phyloP scores from a whole-genome alignment of 192 early-diverging fungal genomes.

The Backusella mclennaniae region DNA sequence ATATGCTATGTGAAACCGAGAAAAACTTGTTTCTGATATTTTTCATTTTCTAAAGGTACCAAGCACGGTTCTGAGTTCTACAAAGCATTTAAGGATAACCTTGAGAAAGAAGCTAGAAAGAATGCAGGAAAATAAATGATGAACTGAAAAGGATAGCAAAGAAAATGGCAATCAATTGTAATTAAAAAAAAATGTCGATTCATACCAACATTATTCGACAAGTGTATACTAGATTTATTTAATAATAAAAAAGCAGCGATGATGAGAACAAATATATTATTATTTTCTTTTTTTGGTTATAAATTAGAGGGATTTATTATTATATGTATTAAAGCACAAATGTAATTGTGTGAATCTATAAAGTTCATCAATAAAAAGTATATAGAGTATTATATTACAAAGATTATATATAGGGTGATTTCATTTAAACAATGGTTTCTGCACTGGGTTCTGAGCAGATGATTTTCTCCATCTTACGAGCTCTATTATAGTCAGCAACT shows the following conservation, averaged over 20 bases:
- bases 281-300: slow-evolving; percentile 4
- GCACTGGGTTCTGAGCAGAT: slow-evolving; percentile 32
- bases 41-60: slow-evolving; percentile 12
- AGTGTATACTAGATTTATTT: slow-evolving; percentile 5
- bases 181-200: background rate
- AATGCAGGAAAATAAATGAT: slow-evolving; percentile 21
- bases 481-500: slow-evolving; percentile 65
- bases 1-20: background rate
- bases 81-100: slow-evolving; percentile 43
- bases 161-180: background rate
- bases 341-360: background rate
- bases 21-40: background rate
- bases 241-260: background rate
- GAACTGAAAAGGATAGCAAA: background rate
- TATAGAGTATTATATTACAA: slow-evolving; percentile 3
- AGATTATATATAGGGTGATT: background rate
- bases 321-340: background rate
- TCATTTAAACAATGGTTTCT: background rate
- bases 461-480: slow-evolving; percentile 62
- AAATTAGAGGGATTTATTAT: background rate
- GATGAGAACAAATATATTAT: background rate
- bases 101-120: slow-evolving; percentile 38
- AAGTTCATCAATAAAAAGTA: background rate
- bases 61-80: slow-evolving; percentile 26
- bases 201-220: background rate